Evolutionary conservation across 2,329 filamentous ascomycete genomes (phyloP), one percentile per base, ranked within the genome.

Genomic region (Helicocarpus griseus): DNA sequence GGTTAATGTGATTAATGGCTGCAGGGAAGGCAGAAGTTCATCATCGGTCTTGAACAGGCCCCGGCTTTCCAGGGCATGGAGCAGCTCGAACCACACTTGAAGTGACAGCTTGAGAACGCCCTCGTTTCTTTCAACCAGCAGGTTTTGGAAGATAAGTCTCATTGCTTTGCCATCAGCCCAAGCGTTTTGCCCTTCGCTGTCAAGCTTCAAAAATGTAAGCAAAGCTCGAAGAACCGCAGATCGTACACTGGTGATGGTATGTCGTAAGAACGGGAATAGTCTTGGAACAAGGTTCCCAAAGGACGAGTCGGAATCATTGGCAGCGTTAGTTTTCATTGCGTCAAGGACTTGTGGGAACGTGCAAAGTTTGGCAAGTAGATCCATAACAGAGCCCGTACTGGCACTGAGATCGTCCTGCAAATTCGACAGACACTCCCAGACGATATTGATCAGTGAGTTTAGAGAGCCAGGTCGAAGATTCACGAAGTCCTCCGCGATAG

Each of bases 361-460:
- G 72, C 93, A 98, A 1, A 98, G 81, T 54, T 93, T 97, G 13
- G 94, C 93, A 17, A 98, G 77, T 38, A 98, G 79, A 67, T 98
- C 94, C 94, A 98, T 98, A 50, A 98, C 95, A 52, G 89, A 94
- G 45, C 93, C 93, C 8, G 94, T 98, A 66, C 93, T 97, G 3
- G 93, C 93, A 66, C 90, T 97, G 17, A 98, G 77, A 64, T 98
- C 93, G 65, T 98, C 93, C 57, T 91, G 90, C n/a, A 98, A 76
- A 65, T 95, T 94, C 3, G 91, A 95, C 22, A 98, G 76, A 72
- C 93, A 97, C 63, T 95, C 87, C 93, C 93, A 98, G 26, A 98
- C 90, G 53, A 97, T 95, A 63, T 87, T 85, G 67, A 96, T 95
- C 36, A 98, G 80, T 28, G 80, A 78, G 55, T 90, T 83, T 29